phyloP scores from a whole-genome alignment of 2,329 filamentous ascomycete species.

The Fusarium sp. region DNA sequence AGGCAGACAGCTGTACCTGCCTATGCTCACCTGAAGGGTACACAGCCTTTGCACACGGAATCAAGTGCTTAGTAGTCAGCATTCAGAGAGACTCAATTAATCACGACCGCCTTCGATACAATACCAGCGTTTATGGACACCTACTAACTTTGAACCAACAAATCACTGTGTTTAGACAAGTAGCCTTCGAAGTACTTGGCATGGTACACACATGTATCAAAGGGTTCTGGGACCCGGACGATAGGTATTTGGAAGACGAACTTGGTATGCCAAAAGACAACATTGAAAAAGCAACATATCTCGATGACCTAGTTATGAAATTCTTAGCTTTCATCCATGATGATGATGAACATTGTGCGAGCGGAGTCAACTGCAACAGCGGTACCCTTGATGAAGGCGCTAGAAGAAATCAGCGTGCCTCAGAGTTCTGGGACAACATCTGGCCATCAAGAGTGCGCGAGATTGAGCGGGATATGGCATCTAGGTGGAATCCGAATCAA shows the following conservation, averaged over 20 bases:
- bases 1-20: not conserved
- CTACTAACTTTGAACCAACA: not conserved
- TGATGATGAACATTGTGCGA: too few relatives aligned
- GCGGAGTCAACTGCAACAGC: accelerated
- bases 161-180: not conserved
- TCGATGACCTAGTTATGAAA: not conserved
- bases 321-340: not conserved
- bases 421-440: not conserved
- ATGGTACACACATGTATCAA: not conserved
- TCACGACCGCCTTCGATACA: too few relatives aligned
- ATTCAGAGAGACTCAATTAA: accelerated
- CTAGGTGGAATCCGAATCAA: not conserved
- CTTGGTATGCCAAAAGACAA: accelerated
- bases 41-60: not conserved
- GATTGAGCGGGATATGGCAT: not conserved
- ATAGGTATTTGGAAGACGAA: not conserved
- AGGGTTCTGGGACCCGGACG: accelerated
- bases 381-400: accelerated
- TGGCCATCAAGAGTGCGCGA: not conserved
- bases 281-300: not conserved
- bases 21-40: not conserved
- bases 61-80: accelerated
- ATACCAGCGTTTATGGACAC: accelerated
- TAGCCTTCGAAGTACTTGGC: not conserved
- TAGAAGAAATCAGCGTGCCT: not conserved